Evolutionary conservation across 495 filamentous ascomycete genomes (phyloP).

Genomic region (Astrothelium macrocarpum): DNA sequence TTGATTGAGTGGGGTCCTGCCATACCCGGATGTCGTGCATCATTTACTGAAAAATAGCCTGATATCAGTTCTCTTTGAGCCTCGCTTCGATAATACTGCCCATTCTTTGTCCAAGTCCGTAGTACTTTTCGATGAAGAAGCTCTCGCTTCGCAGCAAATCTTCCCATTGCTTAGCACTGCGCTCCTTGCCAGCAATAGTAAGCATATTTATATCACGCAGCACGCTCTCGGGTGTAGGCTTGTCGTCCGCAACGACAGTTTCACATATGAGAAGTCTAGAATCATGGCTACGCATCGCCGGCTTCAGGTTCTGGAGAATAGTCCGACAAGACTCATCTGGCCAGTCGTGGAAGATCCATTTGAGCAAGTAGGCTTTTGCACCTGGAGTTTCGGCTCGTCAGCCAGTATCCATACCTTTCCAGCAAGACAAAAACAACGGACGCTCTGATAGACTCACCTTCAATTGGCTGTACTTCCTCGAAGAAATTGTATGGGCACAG

Average conservation of each 20-base stretch:
- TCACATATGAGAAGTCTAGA: slow-evolving; percentile 14
- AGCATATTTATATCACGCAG: slow-evolving; percentile 17
- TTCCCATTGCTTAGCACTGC: slow-evolving; percentile 12
- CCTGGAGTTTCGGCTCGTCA: not conserved
- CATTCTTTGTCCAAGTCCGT: not conserved
- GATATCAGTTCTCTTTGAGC: slow-evolving; percentile 9
- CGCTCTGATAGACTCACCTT: slow-evolving; percentile 12
- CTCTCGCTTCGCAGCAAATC: slow-evolving; percentile 2
- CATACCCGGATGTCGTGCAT: no score
- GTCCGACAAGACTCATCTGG: slow-evolving; percentile 7
- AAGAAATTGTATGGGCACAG: slow-evolving; percentile 11
- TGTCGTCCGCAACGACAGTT: slow-evolving; percentile 7
- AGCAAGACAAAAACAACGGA: no score
- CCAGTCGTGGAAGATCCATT: slow-evolving; percentile 13
- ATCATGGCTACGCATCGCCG: slow-evolving; percentile 10
- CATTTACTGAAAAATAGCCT: no score
- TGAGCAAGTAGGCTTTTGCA: slow-evolving; percentile 12
- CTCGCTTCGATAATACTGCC: slow-evolving; percentile 12
- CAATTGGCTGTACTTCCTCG: slow-evolving; percentile 11
- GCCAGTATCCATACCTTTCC: not conserved
- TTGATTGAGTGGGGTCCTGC: no score
- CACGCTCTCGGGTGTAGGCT: not conserved
- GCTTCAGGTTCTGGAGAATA: slow-evolving; percentile 10
- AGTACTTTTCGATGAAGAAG: slow-evolving; percentile 6
- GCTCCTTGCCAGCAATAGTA: slow-evolving; percentile 12